A percentile compares a stretch with the other conserved stretches of the same genome.
These are phyloP conservation scores for Pseudoneurospora amorphoporcata DNA, from an alignment of 495 filamentous ascomycete species.

Conservation along the genomic window DNA sequence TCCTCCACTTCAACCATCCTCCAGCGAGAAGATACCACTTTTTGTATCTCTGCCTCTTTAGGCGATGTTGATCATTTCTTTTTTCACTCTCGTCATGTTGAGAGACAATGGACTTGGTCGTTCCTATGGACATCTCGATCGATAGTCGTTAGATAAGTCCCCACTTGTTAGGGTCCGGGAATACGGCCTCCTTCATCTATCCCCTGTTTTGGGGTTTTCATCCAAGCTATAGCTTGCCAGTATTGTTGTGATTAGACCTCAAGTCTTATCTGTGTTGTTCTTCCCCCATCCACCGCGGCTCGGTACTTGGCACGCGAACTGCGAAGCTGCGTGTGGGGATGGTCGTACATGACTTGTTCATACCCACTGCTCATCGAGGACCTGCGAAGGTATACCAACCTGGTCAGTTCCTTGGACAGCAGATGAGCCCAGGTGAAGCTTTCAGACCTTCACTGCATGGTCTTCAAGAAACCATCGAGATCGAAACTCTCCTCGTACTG, in stretches of 20 bases:
- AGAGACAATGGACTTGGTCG: background rate
- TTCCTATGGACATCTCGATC: background rate
- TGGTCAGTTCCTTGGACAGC: background rate
- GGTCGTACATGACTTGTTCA: background rate
- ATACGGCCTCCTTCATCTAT: background rate
- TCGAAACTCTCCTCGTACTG: slow-evolving; percentile 98
- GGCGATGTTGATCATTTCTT: background rate
- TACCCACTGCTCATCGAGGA: background rate
- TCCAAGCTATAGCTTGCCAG: background rate
- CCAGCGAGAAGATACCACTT: background rate
- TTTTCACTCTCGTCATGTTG: background rate
- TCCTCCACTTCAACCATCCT: background rate
- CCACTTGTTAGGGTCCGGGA: background rate
- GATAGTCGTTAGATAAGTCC: background rate
- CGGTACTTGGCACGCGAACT: background rate
- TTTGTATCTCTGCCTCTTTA: background rate
- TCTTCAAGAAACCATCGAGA: slow-evolving; percentile 81
- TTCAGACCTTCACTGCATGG: slow-evolving; percentile 50
- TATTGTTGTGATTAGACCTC: background rate
- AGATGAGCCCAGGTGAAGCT: background rate
- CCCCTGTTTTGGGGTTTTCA: background rate
- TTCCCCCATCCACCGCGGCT: background rate
- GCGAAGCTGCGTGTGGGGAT: background rate
- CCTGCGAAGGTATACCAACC: background rate
- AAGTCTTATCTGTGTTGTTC: background rate